These are phyloP conservation scores for Lachnellula hyalina DNA, from an alignment of 2,329 filamentous ascomycete species.

Conservation along the genomic window DNA sequence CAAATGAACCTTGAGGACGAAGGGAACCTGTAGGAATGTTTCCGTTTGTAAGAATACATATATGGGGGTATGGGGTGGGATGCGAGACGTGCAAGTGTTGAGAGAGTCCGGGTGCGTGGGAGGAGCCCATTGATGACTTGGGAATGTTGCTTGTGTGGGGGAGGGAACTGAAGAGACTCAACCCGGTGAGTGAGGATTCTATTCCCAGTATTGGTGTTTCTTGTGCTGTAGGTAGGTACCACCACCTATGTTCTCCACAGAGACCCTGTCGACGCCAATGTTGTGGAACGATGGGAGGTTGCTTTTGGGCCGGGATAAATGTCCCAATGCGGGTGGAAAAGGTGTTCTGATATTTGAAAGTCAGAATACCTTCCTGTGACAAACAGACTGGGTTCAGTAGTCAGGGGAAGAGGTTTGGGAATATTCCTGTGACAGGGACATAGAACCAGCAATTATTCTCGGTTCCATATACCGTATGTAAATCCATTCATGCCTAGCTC, in stretches of 20 bases:
- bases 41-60: constrained; percentile 19
- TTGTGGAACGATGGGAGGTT: constrained; percentile 10
- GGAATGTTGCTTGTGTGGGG: constrained; percentile 8
- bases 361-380: no score
- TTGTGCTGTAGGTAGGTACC: neutral
- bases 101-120: constrained; percentile 6
- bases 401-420: no score
- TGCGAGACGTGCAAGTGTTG: neutral
- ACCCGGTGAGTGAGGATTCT: neutral
- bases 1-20: neutral
- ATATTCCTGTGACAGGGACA: no score
- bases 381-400: neutral
- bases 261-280: constrained; percentile 8
- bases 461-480: no score
- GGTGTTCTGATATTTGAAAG: no score
- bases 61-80: neutral
- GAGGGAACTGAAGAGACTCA: neutral
- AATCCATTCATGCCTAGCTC: no score
- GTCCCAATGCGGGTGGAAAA: no score
- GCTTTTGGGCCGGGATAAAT: neutral
- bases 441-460: no score
- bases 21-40: constrained; percentile 14
- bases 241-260: constrained; percentile 4
- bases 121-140: neutral
- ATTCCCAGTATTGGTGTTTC: constrained; percentile 1